Evolutionary conservation across 2,329 filamentous ascomycete genomes (phyloP), one percentile per base, ranked within the genome.

Genomic region (Cladobotryum protrusum): DNA sequence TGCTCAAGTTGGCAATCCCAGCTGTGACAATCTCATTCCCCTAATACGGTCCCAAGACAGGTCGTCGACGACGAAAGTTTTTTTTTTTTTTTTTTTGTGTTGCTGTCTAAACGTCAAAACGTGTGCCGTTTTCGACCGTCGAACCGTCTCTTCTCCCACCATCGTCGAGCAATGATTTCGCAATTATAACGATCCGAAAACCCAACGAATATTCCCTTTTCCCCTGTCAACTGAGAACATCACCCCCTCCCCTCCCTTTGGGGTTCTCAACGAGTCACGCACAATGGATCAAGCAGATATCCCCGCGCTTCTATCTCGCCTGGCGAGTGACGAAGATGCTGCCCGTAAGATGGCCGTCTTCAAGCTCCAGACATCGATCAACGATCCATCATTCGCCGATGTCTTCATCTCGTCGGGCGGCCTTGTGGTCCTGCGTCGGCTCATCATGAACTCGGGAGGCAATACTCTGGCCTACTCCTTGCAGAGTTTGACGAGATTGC

Each of bases 281-380:
- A 42, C 32, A 55, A 82, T 85, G 82, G 82, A 85, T 62, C 81
- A 84, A 70, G 79, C 79, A 60, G 82, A 85, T 59, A 82, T 85
- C 58, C 82, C 82, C 44, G 77, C 78, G 65, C 76, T 85, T 58
- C 73, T 85, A 59, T 73, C 79, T 71, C 81, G 81, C 57, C 73
- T 85, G 54, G 74, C 78, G 37, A 84, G 81, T 70, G 79, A 85
- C 59, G 82, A 96, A 71, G 93, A 99, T 76, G 91, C 89, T 50
- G 85, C 89, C 59, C 89, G 91, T 63, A 99, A 99, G 71, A 96
- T 97, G 89, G 93, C 93, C 53, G 93, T 95, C 54, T 99, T 99
- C 80, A 96, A 96, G 73, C 82, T 99, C 57, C 93, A 99, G 71
- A 86, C 82, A 56, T 90, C 89, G 55, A 96, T 99, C 69, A 92